Evolutionary conservation across 345 rosid genomes (phyloP), one percentile per base, ranked within the genome.

Genomic region (Murraya koenigii): DNA sequence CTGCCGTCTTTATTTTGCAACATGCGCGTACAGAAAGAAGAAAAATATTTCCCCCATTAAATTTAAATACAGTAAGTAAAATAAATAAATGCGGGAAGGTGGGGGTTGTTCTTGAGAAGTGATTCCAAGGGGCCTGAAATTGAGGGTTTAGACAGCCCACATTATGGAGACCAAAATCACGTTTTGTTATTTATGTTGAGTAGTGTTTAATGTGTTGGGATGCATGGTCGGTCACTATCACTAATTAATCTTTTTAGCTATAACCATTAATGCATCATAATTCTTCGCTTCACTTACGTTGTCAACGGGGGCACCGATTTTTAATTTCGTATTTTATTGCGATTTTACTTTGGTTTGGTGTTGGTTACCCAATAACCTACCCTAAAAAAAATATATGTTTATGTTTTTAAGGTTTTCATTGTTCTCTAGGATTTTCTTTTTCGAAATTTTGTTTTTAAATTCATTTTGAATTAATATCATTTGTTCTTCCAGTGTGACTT

Each of bases 161-260:
- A 55, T 71, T 5, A 22, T 17, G 69, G 66, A 26, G 72, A 73
- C 20, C 77, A 69, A 72, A 4, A 68, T 15, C 32, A 36, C 10
- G 2, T 38, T 8, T 10, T 15, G 32, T 68, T 60, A 78, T 78
- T 38, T 30, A 66, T 60, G 84, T 56, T 41, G 10, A 56, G 20
- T 38, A 58, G n/a, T 28, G 13, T 79, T 55, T 78, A 75, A 69
- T 66, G 78, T 76, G 75, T 80, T 67, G 65, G 80, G 72, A 78
- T 66, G 0, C 8, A 10, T 35, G 10, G 28, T 22, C 4, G 10
- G 28, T 22, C 4, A 10, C 6, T 20, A 20, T 6, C 14, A 17
- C 35, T 19, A 35, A 65, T 65, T 19, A 41, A 23, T 67, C 3
- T 41, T 14, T 67, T 17, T 10, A 11, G 54, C 32, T 7, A 0